Evolutionary conservation across 148 eudicot genomes (phyloP).

Genomic region (Rhododendron molle): DNA sequence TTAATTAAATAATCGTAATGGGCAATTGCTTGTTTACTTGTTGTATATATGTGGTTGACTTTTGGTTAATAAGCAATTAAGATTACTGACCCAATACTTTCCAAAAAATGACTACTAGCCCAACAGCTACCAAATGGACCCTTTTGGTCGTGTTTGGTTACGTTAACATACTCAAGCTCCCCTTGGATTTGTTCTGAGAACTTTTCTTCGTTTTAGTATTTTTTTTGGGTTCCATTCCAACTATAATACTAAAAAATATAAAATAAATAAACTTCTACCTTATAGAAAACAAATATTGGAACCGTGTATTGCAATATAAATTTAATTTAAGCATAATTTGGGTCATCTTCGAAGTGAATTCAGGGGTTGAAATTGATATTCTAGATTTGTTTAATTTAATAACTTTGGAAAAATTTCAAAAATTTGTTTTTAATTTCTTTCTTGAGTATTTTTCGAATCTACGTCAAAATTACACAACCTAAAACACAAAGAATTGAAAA

Average conservation of each 20-base stretch:
- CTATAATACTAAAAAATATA: background rate
- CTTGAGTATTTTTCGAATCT: too few species aligned
- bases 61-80: background rate
- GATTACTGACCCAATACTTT: too few species aligned
- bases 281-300: background rate
- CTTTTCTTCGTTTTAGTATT: background rate
- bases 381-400: too few species aligned
- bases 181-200: background rate
- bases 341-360: background rate
- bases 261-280: too few species aligned
- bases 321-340: background rate
- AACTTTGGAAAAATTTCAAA: too few species aligned
- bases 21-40: too few species aligned
- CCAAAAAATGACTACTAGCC: background rate
- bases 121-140: background rate
- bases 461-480: too few species aligned
- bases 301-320: background rate
- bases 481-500: background rate
- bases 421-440: background rate
- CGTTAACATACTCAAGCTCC: background rate
- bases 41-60: background rate
- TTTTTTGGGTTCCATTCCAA: background rate
- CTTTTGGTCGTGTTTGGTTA: background rate
- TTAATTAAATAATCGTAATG: background rate
- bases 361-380: background rate